Base-by-base conservation (phyloP, 116 monocot genomes). In the Phalaenopsis hybrid region DNA sequence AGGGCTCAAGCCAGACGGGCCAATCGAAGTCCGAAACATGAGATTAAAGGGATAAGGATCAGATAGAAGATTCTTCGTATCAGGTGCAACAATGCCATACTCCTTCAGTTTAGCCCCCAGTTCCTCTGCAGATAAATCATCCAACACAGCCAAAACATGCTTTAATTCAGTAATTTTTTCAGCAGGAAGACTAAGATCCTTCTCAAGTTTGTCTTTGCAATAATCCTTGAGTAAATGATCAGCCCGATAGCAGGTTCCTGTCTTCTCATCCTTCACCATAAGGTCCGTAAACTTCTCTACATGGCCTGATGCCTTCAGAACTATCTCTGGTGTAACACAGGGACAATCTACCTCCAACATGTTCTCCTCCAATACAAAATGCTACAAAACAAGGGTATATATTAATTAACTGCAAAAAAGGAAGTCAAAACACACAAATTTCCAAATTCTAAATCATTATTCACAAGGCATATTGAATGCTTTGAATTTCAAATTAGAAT, bases 231-330 rank as follows among this genome's bases (percentile, higher is more conserved):
- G 83, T 74, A 96, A 84, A 68, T 96, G 96, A 76, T 96, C 96
- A 2, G 96, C 96, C 44, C 96, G 90, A 78, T 92, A 93, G 81
- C 96, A 96, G 0, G 77, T 91, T 5, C 94, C 94, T 23, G 92
- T 94, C 78, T 92, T 92, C 85, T 92, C 96, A 82, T 96, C 96
- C 83, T 93, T 94, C 48, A 96, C 96, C 96, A 96, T 96, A 1
- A 94, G 82, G 79, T 96, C 96, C 17, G 96, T 96, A 82, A 94
- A 96, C 78, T 92, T 96, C 1, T 96, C 96, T 25, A 94, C 96
- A 63, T 96, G 96, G 0, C 96, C 96, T 13, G 96, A 96, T 16
- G 96, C 96, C 73, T 92, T 92, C n/a, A 96, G 81, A 43, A 96
- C 92, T 34, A 82, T 79, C 81, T 96, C 92, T 1, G 94, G 96